phyloP scores from a whole-genome alignment of 306 rosid genomes.

The Vigna trinervia region DNA sequence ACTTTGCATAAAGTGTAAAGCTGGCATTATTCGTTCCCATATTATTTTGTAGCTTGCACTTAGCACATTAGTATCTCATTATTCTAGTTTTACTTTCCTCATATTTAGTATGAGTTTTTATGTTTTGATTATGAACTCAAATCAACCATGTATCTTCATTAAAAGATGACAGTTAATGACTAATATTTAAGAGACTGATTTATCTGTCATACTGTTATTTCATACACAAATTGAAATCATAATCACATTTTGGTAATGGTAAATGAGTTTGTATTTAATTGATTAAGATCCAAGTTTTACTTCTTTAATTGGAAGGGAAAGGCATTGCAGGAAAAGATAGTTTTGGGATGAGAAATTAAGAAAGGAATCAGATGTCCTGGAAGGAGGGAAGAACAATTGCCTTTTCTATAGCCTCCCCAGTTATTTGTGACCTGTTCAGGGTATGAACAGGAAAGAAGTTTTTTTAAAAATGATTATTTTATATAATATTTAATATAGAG shows the following conservation, averaged over 20 bases:
- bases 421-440: not conserved
- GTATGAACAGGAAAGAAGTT: not conserved
- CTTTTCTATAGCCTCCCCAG: conserved; percentile 13
- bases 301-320: not conserved
- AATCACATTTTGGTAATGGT: too few species aligned
- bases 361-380: conserved; percentile 37
- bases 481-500: too few species aligned
- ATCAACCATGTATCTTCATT: not conserved
- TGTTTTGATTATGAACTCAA: not conserved
- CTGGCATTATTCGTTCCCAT: conserved; percentile 42
- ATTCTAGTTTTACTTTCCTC: not conserved
- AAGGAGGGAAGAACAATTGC: not conserved
- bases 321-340: conserved; percentile 4
- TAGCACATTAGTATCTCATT: conserved; percentile 38
- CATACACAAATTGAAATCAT: too few species aligned
- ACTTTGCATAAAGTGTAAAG: conserved; percentile 51
- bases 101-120: not conserved
- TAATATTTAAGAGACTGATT: too few species aligned
- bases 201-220: too few species aligned
- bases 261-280: not conserved
- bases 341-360: conserved; percentile 33
- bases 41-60: conserved; percentile 41
- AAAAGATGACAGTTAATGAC: too few species aligned
- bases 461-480: not conserved
- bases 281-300: not conserved